Conservation (phyloP, 805 yeast genomes). For the Candida chauliodis region DNA sequence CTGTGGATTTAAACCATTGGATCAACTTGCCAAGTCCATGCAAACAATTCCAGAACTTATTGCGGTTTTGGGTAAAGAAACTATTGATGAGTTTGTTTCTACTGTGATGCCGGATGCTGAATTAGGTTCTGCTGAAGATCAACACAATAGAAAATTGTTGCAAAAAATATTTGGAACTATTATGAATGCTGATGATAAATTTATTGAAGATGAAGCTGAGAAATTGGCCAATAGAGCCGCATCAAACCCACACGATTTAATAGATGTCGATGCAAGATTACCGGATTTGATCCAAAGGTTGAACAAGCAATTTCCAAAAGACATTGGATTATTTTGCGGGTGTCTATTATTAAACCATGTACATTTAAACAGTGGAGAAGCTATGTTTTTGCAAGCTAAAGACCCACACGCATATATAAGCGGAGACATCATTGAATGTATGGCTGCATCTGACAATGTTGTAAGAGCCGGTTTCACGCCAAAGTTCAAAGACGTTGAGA, state of each 20-base stretch:
- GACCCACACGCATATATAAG: slow-evolving; percentile 97
- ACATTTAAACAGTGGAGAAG: slow-evolving; percentile 80
- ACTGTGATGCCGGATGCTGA: slow-evolving; percentile 45
- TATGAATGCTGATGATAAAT: slow-evolving; percentile 75
- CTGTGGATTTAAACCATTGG: slow-evolving; percentile 94
- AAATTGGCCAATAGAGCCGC: slow-evolving; percentile 64
- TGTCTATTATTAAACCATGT: slow-evolving; percentile 90
- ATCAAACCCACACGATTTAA: slow-evolving; percentile 55
- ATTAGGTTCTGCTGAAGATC: slow-evolving; percentile 52
- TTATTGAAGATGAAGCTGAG: slow-evolving; percentile 55
- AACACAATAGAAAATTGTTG: slow-evolving; percentile 58
- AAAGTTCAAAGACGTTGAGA: slow-evolving; percentile 91
- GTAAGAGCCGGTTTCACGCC: slow-evolving; percentile 99
- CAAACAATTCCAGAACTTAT: slow-evolving; percentile 72
- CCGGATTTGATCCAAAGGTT: slow-evolving; percentile 74
- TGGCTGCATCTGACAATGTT: slow-evolving; percentile 99
- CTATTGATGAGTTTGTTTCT: slow-evolving; percentile 49
- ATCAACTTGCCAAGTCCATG: slow-evolving; percentile 67
- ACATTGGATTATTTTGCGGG: slow-evolving; percentile 94
- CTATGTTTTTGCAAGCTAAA: slow-evolving; percentile 93
- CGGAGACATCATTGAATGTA: slow-evolving; percentile 98
- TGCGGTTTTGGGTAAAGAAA: slow-evolving; percentile 63
- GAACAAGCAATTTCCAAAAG: slow-evolving; percentile 86
- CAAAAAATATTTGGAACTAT: slow-evolving; percentile 75
- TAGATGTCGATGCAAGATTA: slow-evolving; percentile 43